A percentile compares a stretch with the other conserved stretches of the same genome.
These are phyloP conservation scores for Aphanocladium album DNA, from an alignment of 2,329 filamentous ascomycete species.

Conservation along the genomic window DNA sequence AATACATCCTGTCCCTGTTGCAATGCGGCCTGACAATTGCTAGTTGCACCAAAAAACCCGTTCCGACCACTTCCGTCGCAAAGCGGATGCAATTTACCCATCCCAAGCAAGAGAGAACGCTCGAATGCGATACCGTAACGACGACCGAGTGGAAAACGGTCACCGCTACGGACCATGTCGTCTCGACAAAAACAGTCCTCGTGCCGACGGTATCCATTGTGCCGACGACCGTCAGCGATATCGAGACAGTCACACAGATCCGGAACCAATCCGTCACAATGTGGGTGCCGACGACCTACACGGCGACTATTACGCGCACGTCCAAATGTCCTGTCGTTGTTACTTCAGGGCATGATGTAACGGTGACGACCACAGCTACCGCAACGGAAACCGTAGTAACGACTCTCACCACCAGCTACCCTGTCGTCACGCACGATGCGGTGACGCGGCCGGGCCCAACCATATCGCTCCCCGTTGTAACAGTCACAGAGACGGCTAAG, in stretches of 20 bases:
- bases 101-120: background rate
- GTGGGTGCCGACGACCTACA: constrained; percentile 10
- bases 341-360: background rate
- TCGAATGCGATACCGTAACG: constrained; percentile 13
- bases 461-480: background rate
- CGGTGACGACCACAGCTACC: background rate
- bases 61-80: background rate
- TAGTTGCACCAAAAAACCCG: constrained; percentile 8
- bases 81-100: background rate
- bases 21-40: background rate
- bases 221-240: background rate
- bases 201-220: constrained; percentile 1
- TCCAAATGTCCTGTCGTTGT: background rate
- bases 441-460: constrained; percentile 27
- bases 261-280: constrained; percentile 1
- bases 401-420: constrained; percentile 24
- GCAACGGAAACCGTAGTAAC: constrained; percentile 12
- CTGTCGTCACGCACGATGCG: constrained; percentile 28
- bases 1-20: background rate
- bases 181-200: constrained; percentile 12
- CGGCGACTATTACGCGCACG: background rate
- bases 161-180: constrained; percentile 4
- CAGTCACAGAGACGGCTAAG: background rate
- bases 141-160: constrained; percentile 13
- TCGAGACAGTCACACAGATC: background rate